A percentile compares a stretch with the other conserved stretches of the same genome.
Conservation (phyloP, 1,284 basidiomycete genomes). For the Cutaneotrichosporon curvatum region DNA sequence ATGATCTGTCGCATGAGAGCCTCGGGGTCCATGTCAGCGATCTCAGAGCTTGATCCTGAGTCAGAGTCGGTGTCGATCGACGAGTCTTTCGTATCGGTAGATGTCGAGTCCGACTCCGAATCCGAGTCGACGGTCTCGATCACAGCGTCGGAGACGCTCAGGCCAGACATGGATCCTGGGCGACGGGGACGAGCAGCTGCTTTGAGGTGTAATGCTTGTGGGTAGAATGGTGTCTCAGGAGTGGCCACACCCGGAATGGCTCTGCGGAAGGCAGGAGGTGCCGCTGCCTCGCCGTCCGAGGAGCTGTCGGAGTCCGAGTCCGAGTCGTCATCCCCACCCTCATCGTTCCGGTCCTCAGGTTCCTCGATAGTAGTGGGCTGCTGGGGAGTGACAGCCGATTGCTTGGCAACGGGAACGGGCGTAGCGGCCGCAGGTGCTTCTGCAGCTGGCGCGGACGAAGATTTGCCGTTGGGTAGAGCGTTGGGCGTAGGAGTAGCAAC, state of each 20-base stretch:
- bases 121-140: constrained; percentile 35
- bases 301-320: background rate
- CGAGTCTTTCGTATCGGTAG: background rate
- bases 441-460: too few species aligned
- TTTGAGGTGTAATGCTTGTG: constrained; percentile 25
- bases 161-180: constrained; percentile 31
- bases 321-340: background rate
- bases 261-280: background rate
- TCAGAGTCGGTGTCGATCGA: background rate
- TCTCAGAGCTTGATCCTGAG: constrained; percentile 7
- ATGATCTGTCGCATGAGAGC: constrained; percentile 25
- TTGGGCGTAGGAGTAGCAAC: too few species aligned
- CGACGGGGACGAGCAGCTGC: constrained; percentile 22
- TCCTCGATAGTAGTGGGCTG: too few species aligned
- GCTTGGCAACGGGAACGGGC: too few species aligned
- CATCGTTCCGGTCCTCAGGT: too few species aligned
- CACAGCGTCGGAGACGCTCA: constrained; percentile 38
- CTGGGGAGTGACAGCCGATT: too few species aligned
- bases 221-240: constrained; percentile 9
- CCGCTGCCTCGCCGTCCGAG: background rate
- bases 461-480: too few species aligned
- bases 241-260: background rate
- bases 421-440: too few species aligned
- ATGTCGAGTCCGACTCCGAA: constrained; percentile 15
- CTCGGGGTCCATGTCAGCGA: constrained; percentile 17